Evolutionary conservation across 2,329 filamentous ascomycete species (phyloP), one percentile per base, ranked within the genome.

Genomic region (Colletotrichum lini): DNA sequence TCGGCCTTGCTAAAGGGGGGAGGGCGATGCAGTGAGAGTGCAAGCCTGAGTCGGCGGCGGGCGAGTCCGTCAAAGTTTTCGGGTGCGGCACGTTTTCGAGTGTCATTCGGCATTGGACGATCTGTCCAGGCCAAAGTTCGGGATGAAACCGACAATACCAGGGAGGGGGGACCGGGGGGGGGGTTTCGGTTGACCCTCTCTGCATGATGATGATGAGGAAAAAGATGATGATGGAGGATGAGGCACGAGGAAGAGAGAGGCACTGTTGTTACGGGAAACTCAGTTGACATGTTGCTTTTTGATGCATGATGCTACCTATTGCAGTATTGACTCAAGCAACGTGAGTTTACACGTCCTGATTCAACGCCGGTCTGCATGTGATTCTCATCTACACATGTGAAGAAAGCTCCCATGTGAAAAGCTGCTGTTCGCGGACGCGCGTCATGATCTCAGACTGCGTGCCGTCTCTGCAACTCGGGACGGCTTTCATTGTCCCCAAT

Each of bases 81-180:
- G 30, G 30, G 10, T 18, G 5, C 58, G 44, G 35, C 49, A 44
- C 38, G 23, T 63, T 45, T 16, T 21, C 38, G 10, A 53, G 21
- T 53, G 60, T 16, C 47, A 63, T 63, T 23, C 47, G 60, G 49
- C 49, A 63, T 53, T 53, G 38, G 60, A 53, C 38, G 49, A 63
- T 63, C 47, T 63, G 38, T 4, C 38, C 38, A 44, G 18, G 45
- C 38, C 38, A 63, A 15, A 53, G 49, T 63, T 63, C 47, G 12
- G 21, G 13, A 35, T 53, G 49, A 63, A 44, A 63, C 60, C 26
- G 26, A 26, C 26, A 26, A 4, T 26, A 26, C 26, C 26, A 26
- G 26, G 26, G 26, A 4, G 4, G 15, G 45, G 45, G 30, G 13
- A n/a, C 2, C 12, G 9, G 15, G 15, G 9, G 9, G 9, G n/a